These are phyloP conservation scores for Kwoniella shandongensis DNA, from an alignment of 768 basidiomycete genomes.

Conservation along the genomic window DNA sequence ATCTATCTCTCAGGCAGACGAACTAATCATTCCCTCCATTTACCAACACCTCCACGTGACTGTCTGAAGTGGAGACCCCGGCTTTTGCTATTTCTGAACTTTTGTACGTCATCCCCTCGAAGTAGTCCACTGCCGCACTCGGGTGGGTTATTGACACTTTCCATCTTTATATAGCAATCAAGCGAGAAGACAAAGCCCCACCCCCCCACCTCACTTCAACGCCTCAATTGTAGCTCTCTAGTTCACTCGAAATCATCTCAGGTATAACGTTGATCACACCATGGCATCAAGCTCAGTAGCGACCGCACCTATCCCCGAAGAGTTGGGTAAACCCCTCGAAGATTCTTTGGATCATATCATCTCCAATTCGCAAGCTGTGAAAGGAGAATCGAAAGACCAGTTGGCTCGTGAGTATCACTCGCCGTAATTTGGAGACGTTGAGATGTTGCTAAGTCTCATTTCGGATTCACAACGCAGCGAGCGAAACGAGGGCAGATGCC, in stretches of 20 bases:
- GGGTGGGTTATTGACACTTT: no score
- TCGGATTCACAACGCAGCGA: slow-evolving; percentile 12
- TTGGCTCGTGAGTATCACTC: slow-evolving; percentile 26
- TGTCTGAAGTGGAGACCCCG: no score
- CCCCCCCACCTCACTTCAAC: no score
- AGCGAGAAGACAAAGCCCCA: no score
- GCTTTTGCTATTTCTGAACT: no score
- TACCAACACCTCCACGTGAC: no score
- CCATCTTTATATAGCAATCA: no score
- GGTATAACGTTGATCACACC: no score
- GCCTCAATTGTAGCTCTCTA: no score
- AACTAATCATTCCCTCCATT: no score
- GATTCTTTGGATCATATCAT: slow-evolving; percentile 40
- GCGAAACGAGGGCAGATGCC: slow-evolving; percentile 35
- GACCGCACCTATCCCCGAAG: slow-evolving; percentile 25
- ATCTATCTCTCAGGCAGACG: no score
- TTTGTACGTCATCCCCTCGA: not conserved
- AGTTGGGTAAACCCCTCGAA: slow-evolving; percentile 41
- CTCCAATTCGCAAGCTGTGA: slow-evolving; percentile 14
- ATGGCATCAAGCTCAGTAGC: slow-evolving; percentile 32
- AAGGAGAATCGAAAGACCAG: slow-evolving; percentile 21
- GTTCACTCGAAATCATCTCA: no score
- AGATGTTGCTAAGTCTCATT: not conserved
- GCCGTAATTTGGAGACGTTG: not conserved
- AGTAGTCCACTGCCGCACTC: not conserved